Base-by-base conservation (phyloP, 495 filamentous ascomycete species). In the Neurospora sp. region DNA sequence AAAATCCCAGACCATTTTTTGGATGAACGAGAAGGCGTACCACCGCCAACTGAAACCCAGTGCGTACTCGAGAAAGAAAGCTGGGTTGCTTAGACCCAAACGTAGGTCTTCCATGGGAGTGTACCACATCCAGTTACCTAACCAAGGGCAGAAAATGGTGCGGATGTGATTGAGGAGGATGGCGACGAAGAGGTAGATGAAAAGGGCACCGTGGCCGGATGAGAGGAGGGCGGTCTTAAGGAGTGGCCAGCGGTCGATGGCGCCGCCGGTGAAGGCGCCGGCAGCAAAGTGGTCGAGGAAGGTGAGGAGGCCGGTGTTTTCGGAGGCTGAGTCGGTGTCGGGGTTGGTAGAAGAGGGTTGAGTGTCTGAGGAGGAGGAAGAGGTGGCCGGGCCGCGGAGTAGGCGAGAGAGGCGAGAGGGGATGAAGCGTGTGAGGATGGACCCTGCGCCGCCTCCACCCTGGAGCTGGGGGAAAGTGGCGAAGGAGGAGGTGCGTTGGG, bases 151-250 rank as follows among this genome's bases (percentile, higher is more conserved):
- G 0, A 78, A 42, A 20, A 71, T 72, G 41, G 61, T 70, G 48
- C 78, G 77, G 70, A 80, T 53, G 73, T 81, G 79, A 69, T 77
- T 70, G 10, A 76, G 8, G 0, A 76, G 16, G 16, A 79, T 71
- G 70, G 79, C 79, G 17, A 69, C 31, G 53, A 68, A 40, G 61
- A 76, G 39, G 40, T 75, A 73, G 2, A 38, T 20, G 8, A 75
- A 48, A 8, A 71, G 70, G 7, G 39, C 9, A 5, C 70, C 69
- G 70, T 76, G 74, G 69, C 72, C 74, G 38, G 31, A 16, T 0
- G 72, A 61, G 40, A 77, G 68, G 17, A 77, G 22, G 22, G 71
- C 45, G 3, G 72, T 12, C 6, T 73, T 75, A 40, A 73, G 3
- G 37, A 42, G 35, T 0, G 71, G 74, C 68, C 71, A 76, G 39